Base-by-base conservation (phyloP, 1,139 yeast species). In the Candida sanyaensis region DNA sequence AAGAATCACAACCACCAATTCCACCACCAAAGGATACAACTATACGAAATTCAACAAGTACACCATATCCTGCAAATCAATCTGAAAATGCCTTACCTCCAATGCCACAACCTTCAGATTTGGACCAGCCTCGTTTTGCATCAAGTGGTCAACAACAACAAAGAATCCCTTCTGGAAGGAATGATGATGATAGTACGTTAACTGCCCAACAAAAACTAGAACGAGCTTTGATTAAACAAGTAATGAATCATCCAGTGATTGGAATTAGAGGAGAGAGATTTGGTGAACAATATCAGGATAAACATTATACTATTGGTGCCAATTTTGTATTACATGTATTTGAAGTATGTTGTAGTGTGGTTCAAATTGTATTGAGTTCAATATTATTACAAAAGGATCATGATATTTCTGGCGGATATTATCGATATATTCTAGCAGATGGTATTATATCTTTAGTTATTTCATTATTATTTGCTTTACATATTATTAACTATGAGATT, bases 341-440 rank as follows among this genome's bases (percentile, higher is more conserved):
- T 41, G 79, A 75, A 53, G 56, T 71, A 30, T 52, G 66, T 4
- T 59, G 68, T 23, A 69, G 73, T 1, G 62, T 73, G 2, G 62
- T 70, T 8, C 62, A 68, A 27, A 67, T 73, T 10, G 63, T 66
- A 0, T 51, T 72, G 13, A 59, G 71, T 6, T 63, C 68, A 36
- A 59, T 68, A 1, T 57, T 70, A 12, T 51, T 64, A 7, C 54
- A 55, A 36, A 45, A 45, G 2, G 80, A 75, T 52, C 42, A 48
- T 5, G 47, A 53, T 10, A 52, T 66, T 4, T 51, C 57, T 4
- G 49, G 48, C 2, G 66, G 68, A 0, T 60, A 72, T 5, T 75
- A 74, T 57, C 55, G 68, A 40, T 75, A 68, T 50, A 65, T 75
- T 47, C 65, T 75, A 26, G 77, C 78, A 1, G 71, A 69, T 49